Evolutionary conservation across 2,329 filamentous ascomycete genomes (phyloP).

Genomic region (Alternaria viburni): DNA sequence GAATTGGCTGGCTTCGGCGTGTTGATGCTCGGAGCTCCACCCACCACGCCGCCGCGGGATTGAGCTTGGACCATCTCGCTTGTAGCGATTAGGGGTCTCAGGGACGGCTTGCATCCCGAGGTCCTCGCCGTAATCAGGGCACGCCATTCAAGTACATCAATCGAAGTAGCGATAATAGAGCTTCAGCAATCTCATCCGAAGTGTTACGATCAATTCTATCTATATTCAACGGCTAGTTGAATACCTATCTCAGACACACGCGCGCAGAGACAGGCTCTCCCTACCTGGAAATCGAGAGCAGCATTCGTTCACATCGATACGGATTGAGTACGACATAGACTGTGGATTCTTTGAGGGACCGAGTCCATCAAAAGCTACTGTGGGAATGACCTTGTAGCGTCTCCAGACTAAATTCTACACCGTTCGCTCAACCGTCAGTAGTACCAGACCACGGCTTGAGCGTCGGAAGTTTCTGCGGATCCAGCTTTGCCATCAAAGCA

Average conservation of each 20-base stretch:
- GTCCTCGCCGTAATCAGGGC: background rate
- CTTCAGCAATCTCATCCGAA: background rate
- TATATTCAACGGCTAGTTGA: background rate
- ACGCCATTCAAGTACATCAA: background rate
- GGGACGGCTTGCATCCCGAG: background rate
- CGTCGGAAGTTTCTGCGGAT: background rate
- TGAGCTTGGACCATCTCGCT: constrained; percentile 13
- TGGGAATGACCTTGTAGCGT: background rate
- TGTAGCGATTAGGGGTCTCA: background rate
- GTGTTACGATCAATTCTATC: background rate
- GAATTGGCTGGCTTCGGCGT: constrained; percentile 11
- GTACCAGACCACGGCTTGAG: background rate
- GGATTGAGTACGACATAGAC: background rate
- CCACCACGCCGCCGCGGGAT: constrained; percentile 16
- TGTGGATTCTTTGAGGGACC: background rate
- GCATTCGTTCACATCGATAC: background rate
- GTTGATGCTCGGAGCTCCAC: constrained; percentile 16
- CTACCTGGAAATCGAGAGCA: background rate
- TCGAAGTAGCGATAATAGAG: background rate
- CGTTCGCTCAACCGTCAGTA: background rate
- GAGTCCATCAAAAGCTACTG: background rate
- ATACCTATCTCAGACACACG: background rate
- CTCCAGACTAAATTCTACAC: no score
- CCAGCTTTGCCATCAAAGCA: background rate
- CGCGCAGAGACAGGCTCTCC: background rate